Evolutionary conservation across 305 asterid species (phyloP), one percentile per base, ranked within the genome.

Genomic region (Nicotiana rustica): DNA sequence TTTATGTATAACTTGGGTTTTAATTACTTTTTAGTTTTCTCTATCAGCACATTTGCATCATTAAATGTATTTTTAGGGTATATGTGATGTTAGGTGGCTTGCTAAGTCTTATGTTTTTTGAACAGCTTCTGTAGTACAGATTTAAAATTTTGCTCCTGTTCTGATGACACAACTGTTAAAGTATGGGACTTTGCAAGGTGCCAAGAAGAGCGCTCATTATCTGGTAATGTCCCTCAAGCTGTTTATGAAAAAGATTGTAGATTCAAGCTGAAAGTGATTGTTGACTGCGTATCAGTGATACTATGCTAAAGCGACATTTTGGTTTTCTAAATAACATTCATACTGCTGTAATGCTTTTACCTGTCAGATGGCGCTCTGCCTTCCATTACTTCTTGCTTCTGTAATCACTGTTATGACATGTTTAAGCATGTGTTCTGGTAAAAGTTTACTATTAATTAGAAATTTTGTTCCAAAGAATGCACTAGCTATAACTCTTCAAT

Each of bases 141-240:
- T 91, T 88, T 95, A 91, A 97, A 95, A 90, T 97, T 97, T 86
- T 95, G 99, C 87, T 97, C 99, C 87, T 97, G 99, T 84, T 97
- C 99, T 84, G 99, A 97, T 83, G 99, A 95, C 87, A 95, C 97
- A 80, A 93, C 98, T 38, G 97, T 97, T 80, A 96, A 96, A 90
- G 98, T 96, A 79, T 96, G 99, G 99, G 99, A 96, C 90, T 96
- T 96, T 19, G 99, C 99, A 19, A 90, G 98, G 90, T 94, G 97
- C 89, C 99, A 93, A 88, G 99, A 96, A 89, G 99, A 96, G 85
- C 91, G 96, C 79, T 94, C 97, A 75, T 88, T 96, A 89, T 86
- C 97, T 87, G 99, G 99, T 96, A 93, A 96, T 93, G 98, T 94
- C 84, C 81, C 89, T 89, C 89, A 75, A 85, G 78, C 85, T 82